Evolutionary conservation across 495 filamentous ascomycete species (phyloP).

Genomic region (Lineolata rhizophorae): DNA sequence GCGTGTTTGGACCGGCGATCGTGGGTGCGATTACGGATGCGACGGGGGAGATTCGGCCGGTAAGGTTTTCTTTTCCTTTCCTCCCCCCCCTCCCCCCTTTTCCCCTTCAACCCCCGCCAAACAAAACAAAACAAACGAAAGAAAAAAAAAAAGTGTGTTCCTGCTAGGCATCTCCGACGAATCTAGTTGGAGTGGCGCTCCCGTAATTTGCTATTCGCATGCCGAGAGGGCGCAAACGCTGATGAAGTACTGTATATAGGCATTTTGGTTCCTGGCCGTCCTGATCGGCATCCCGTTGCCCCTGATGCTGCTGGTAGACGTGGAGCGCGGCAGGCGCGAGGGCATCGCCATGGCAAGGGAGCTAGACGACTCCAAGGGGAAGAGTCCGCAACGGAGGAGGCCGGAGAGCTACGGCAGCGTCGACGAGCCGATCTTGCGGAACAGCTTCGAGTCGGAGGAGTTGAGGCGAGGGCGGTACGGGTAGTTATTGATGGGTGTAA

Average conservation of each 20-base stretch:
- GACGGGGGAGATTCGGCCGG: slow-evolving; percentile 72
- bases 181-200: slow-evolving; percentile 4
- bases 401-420: no score
- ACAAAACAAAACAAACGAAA: no score
- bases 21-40: slow-evolving; percentile 80
- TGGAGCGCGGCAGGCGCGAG: slow-evolving; percentile 71
- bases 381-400: no score
- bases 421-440: no score
- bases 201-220: no score
- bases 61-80: slow-evolving; percentile 8
- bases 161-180: slow-evolving; percentile 1
- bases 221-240: no score
- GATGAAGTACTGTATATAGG: no score
- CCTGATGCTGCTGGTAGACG: slow-evolving; percentile 65
- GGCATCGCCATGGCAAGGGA: slow-evolving; percentile 46
- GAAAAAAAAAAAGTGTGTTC: no score
- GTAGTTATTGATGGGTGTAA: no score
- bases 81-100: slow-evolving; percentile 1
- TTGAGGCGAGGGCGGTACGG: no score
- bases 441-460: no score
- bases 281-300: slow-evolving; percentile 67
- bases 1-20: slow-evolving; percentile 82
- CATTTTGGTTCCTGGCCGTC: slow-evolving; percentile 77
- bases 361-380: slow-evolving; percentile 31
- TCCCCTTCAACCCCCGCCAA: not conserved